Percentiles rank a stretch among this genome's conserved stretches.
Evolutionary conservation across 23 red algal genomes (phyloP).

Genomic region (Cyanidium caldarium): DNA sequence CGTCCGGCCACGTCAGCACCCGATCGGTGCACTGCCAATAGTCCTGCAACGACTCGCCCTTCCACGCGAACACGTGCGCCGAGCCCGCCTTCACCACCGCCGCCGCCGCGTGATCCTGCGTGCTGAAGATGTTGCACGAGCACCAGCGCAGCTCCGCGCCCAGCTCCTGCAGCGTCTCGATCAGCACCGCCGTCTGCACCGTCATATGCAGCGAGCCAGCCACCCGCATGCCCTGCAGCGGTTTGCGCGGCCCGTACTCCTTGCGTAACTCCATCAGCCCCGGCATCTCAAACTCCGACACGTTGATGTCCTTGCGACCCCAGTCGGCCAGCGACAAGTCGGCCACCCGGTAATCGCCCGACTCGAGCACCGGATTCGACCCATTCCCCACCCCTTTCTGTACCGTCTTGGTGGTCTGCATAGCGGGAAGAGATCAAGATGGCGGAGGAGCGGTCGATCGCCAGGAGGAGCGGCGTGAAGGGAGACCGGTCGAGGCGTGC

Average conservation of each 20-base stretch:
- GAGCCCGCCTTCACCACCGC: slow-evolving; percentile 64
- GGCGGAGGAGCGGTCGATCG: too few relatives aligned
- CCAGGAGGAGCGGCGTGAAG: too few relatives aligned
- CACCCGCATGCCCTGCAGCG: slow-evolving; percentile 55
- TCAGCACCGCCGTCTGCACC: slow-evolving; percentile 91
- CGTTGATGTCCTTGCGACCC: slow-evolving; percentile 73
- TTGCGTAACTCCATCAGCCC: slow-evolving; percentile 75
- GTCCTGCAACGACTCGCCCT: slow-evolving; percentile 80
- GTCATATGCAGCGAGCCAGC: slow-evolving; percentile 99
- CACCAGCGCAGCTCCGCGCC: slow-evolving; percentile 94
- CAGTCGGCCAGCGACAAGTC: slow-evolving; percentile 73
- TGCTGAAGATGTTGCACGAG: slow-evolving; percentile 98
- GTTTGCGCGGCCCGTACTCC: slow-evolving; percentile 69
- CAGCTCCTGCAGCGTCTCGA: slow-evolving; percentile 87
- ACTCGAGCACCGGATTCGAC: neutral
- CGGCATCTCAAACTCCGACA: slow-evolving; percentile 93
- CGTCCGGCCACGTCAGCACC: slow-evolving; percentile 80
- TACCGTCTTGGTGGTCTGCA: too few relatives aligned
- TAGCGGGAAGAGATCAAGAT: too few relatives aligned
- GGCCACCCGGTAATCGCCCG: slow-evolving; percentile 70
- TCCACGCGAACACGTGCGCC: slow-evolving; percentile 83
- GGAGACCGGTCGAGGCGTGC: too few relatives aligned
- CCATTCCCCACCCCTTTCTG: neutral
- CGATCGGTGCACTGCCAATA: slow-evolving; percentile 99
- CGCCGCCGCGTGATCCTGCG: slow-evolving; percentile 94